Evolutionary conservation across 257 asterid species (phyloP), one percentile per base, ranked within the genome.

Genomic region (Solanum tarijense): DNA sequence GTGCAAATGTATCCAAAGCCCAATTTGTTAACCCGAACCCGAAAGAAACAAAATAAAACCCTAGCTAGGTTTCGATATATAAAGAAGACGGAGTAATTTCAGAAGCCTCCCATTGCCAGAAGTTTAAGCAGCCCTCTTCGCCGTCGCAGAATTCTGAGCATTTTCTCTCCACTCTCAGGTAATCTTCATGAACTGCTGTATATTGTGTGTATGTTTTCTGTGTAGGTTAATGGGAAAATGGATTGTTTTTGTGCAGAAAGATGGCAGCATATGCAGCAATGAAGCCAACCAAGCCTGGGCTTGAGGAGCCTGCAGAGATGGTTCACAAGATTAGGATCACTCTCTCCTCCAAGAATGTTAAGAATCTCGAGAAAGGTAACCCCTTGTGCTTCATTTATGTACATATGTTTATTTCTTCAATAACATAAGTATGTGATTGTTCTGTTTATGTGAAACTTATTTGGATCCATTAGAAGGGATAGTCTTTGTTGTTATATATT

Each of bases 211-310:
- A 10, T 36, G 21, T 69, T 32, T 32, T 34, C 3, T 41, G 36
- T 43, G 38, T 25, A 8, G 79, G 7, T 6, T 41, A 46, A 78
- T 20, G 60, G 18, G 18, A 60, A 78, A 41, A 78, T 16, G 13
- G 16, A 0, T 29, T 5, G 31, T 43, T 27, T 81, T 6, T 29
- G 68, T 81, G 86, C 43, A 82, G 86, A 82, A 79, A 82, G 69
- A 82, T 46, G 85, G 41, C 69, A 48, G 11, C 85, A 46, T 81
- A 81, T 81, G 85, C 85, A 81, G 85, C 85, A 9, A 81, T 81
- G 85, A 81, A 81, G 41, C 85, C 85, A 18, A 81, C 85, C 12
- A 81, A 81, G 85, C 85, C 85, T 25, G 85, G 85, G 10, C 85
- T 81, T 14, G 85, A 81, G 85, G 85, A 81, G 20, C 68, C 85